Conservation (phyloP, 2,329 filamentous ascomycete genomes). For the Dryadomyces sulphureus region DNA sequence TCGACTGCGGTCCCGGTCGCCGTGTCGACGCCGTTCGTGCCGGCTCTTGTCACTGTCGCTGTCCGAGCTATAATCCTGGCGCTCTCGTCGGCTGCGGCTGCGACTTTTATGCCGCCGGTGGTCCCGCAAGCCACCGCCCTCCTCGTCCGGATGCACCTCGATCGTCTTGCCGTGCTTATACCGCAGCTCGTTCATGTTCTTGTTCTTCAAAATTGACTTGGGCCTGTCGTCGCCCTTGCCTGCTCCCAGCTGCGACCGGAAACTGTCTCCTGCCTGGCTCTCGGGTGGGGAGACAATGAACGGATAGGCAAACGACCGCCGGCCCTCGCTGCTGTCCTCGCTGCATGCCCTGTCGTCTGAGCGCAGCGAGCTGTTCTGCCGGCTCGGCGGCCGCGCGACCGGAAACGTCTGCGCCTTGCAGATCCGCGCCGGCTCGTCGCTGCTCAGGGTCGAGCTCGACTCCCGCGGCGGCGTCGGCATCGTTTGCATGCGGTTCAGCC, state of each 20-base stretch:
- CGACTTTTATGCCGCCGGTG: not conserved
- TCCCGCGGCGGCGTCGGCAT: conserved; percentile 8
- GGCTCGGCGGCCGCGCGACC: not conserved
- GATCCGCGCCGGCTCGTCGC: not conserved
- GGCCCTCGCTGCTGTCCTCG: conserved; percentile 6
- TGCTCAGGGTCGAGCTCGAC: too few relatives aligned
- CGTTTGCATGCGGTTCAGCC: not conserved
- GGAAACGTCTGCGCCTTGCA: conserved; percentile 5
- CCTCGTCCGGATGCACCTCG: conserved; percentile 21
- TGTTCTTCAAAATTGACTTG: conserved; percentile 48
- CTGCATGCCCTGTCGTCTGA: not conserved
- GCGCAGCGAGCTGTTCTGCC: too few relatives aligned
- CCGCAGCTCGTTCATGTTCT: conserved; percentile 40
- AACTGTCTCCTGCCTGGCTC: conserved; percentile 14
- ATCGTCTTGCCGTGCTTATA: conserved; percentile 32
- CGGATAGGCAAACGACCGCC: conserved; percentile 19
- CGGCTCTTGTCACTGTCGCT: conserved; percentile 16
- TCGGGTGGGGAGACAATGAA: conserved; percentile 21
- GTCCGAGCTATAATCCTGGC: conserved; percentile 5
- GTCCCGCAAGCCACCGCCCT: not conserved
- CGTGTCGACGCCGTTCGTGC: conserved; percentile 19
- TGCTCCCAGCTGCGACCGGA: conserved; percentile 19
- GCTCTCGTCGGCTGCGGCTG: too few relatives aligned
- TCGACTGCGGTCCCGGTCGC: conserved; percentile 30
- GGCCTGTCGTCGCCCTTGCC: conserved; percentile 19